Evolutionary conservation across 306 rosid species (phyloP).

Genomic region (Cucumis melo): DNA sequence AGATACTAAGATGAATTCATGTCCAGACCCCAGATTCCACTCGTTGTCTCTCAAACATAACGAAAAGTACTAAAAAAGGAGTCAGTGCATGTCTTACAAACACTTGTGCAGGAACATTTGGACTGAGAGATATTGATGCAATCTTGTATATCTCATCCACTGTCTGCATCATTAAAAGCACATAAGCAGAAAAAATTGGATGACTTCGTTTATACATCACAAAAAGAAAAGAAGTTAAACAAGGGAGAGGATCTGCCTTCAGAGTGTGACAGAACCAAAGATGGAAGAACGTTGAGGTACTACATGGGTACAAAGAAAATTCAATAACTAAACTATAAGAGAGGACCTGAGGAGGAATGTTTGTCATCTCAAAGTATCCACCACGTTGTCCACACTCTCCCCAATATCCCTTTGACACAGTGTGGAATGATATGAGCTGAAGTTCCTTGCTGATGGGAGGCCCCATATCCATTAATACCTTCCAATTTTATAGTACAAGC

Average conservation of each 20-base stretch:
- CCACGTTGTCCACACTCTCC: constrained; percentile 99
- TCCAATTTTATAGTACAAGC: constrained; percentile 6
- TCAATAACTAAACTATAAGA: background rate
- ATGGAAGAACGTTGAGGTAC: background rate
- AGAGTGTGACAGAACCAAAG: background rate
- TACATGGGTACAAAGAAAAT: background rate
- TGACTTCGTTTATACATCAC: background rate
- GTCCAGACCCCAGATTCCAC: background rate
- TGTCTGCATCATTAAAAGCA: constrained; percentile 40
- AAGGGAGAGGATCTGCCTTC: background rate
- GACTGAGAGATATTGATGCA: constrained; percentile 84
- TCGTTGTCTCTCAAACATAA: constrained; percentile 1
- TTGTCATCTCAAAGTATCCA: constrained; percentile 97
- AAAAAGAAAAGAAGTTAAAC: background rate
- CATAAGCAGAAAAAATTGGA: background rate
- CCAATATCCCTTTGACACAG: constrained; percentile 91
- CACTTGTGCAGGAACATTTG: constrained; percentile 97
- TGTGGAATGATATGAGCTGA: constrained; percentile 85
- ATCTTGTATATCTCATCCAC: constrained; percentile 96
- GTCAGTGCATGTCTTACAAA: constrained; percentile 34
- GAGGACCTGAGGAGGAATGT: constrained; percentile 78
- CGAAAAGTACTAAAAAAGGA: background rate
- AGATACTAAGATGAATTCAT: background rate
- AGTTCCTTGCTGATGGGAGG: constrained; percentile 73
- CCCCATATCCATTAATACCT: constrained; percentile 84